phyloP scores from a whole-genome alignment of 2,329 filamentous ascomycete genomes.

The Corynespora cassiicola region DNA sequence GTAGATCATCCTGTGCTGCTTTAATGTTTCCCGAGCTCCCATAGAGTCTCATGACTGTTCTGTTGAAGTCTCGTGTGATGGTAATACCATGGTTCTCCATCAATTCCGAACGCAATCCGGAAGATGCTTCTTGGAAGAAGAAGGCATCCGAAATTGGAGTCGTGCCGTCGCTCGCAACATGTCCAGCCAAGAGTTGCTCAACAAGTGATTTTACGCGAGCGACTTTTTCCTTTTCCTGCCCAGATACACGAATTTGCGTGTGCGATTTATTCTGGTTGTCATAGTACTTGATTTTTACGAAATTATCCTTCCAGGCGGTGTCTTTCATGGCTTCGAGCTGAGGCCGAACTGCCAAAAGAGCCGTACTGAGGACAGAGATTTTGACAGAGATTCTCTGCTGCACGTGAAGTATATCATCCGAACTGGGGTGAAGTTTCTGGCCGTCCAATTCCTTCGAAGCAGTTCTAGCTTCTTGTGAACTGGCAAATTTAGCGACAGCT shows the following conservation, averaged over 20 bases:
- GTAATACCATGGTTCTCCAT: constrained; percentile 3
- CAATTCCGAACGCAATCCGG: constrained; percentile 5
- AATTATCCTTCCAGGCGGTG: constrained; percentile 3
- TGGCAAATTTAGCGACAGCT: constrained; percentile 15
- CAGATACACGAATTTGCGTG: constrained; percentile 12
- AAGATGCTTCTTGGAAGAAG: constrained; percentile 6
- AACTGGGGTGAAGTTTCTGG: constrained; percentile 3
- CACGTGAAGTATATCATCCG: constrained; percentile 13
- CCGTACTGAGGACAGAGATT: constrained; percentile 10
- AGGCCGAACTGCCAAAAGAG: constrained; percentile 8
- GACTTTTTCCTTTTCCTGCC: constrained; percentile 11
- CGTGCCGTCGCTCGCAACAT: constrained; percentile 8
- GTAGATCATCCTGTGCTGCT: constrained; percentile 1
- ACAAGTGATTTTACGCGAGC: constrained; percentile 9
- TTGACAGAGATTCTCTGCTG: constrained; percentile 13
- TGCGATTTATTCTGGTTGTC: constrained; percentile 8
- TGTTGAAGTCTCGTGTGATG: constrained; percentile 10
- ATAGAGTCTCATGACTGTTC: constrained; percentile 9
- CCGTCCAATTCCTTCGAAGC: constrained; percentile 15
- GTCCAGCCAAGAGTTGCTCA: constrained; percentile 17
- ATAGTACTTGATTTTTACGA: constrained; percentile 11
- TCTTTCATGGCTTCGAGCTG: constrained; percentile 12
- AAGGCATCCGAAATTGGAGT: constrained; percentile 5
- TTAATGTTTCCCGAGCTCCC: constrained; percentile 1
- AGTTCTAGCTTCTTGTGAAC: constrained; percentile 12